Evolutionary conservation across 495 filamentous ascomycete genomes (phyloP).

Genomic region (Neurospora sp.): DNA sequence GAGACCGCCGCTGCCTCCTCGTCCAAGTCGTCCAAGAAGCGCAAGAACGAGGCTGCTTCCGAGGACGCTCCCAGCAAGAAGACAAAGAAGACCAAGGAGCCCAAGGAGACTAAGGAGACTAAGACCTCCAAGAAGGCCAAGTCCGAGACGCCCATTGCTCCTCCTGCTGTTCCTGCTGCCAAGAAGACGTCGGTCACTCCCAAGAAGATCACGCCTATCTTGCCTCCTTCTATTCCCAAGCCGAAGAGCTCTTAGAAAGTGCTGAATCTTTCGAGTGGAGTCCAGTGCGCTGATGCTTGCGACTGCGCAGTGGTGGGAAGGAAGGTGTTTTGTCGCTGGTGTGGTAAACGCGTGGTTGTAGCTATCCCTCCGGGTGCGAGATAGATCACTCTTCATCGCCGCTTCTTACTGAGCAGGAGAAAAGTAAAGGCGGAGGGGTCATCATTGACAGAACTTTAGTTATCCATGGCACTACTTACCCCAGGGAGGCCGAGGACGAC

Average conservation of each 20-base stretch:
- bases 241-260: constrained; percentile 22
- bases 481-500: no score
- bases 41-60: constrained; percentile 29
- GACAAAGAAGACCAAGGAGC: neutral
- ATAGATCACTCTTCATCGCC: no score
- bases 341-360: no score
- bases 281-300: no score
- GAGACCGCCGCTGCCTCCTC: constrained; percentile 8
- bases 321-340: no score
- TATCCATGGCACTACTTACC: no score
- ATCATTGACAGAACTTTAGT: no score
- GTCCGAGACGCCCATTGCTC: constrained; percentile 17
- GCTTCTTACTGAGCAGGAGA: no score
- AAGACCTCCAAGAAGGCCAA: constrained; percentile 25
- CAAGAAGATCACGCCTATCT: constrained; percentile 29
- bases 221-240: constrained; percentile 22
- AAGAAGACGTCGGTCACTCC: constrained; percentile 8
- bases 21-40: constrained; percentile 28
- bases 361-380: no score
- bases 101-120: neutral
- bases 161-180: constrained; percentile 12
- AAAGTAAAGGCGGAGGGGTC: no score
- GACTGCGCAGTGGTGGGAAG: no score
- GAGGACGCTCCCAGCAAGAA: constrained; percentile 24
- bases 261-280: constrained; percentile 2